Evolutionary conservation across 371 early-diverging fungal species (phyloP).

Genomic region (Lichtheimia hyalospora): DNA sequence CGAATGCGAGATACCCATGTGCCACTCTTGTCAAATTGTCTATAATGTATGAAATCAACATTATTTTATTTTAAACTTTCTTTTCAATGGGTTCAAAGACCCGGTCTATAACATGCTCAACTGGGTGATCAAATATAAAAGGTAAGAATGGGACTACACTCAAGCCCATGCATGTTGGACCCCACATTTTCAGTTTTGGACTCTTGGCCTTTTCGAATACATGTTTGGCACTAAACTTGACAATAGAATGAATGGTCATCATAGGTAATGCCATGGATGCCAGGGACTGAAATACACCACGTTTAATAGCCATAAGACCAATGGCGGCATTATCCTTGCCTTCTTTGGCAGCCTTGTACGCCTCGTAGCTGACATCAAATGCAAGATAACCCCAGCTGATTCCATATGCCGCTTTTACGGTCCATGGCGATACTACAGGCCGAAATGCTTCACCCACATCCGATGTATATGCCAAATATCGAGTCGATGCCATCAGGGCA

Average conservation of each 20-base stretch:
- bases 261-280: slow-evolving; percentile 76
- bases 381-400: slow-evolving; percentile 66
- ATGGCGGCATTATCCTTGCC: slow-evolving; percentile 51
- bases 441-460: slow-evolving; percentile 82
- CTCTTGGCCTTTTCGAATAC: slow-evolving; percentile 56
- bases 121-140: slow-evolving; percentile 72
- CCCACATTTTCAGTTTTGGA: slow-evolving; percentile 56
- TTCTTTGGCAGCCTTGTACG: slow-evolving; percentile 62
- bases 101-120: slow-evolving; percentile 66
- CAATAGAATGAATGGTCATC: slow-evolving; percentile 73
- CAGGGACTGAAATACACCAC: slow-evolving; percentile 70
- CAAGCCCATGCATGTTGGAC: slow-evolving; percentile 71
- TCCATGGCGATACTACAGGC: slow-evolving; percentile 58
- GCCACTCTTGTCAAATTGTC: too few species aligned
- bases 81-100: slow-evolving; percentile 58
- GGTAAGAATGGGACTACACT: slow-evolving; percentile 71
- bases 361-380: slow-evolving; percentile 69
- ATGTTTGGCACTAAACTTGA: slow-evolving; percentile 63
- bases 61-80: slow-evolving; percentile 12
- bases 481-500: slow-evolving; percentile 50
- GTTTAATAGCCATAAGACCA: slow-evolving; percentile 60
- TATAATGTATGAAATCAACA: not conserved
- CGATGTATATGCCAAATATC: slow-evolving; percentile 19
- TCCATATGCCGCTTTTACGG: slow-evolving; percentile 69
- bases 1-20: too few species aligned